A percentile compares a stretch with the other conserved stretches of the same genome.
Evolutionary conservation across 257 asterid genomes (phyloP).

Genomic region (Echium plantagineum): DNA sequence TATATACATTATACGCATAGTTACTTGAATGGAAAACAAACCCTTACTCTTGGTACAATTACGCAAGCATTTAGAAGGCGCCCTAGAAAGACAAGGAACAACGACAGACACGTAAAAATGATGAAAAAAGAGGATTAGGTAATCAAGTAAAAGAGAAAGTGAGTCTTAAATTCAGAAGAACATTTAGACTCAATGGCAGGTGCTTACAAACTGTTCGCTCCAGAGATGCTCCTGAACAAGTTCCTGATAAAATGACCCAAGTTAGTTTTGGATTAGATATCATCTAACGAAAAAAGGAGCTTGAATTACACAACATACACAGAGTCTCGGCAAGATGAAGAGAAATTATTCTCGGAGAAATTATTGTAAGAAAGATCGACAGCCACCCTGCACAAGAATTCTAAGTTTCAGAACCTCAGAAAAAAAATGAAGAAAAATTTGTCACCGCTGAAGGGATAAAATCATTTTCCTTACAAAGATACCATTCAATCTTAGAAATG

Average conservation of each 20-base stretch:
- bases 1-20: neutral
- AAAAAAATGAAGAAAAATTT: too few species aligned
- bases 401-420: neutral
- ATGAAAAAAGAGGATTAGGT: neutral
- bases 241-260: neutral
- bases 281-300: neutral
- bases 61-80: neutral
- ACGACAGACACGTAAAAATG: neutral
- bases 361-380: conserved; percentile 56
- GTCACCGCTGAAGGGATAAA: neutral
- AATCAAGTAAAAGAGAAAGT: neutral
- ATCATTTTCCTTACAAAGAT: too few species aligned
- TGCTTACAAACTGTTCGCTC: neutral
- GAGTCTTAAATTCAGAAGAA: neutral
- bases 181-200: neutral
- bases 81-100: conserved; percentile 1
- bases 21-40: conserved; percentile 5
- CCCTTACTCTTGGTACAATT: neutral
- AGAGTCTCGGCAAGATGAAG: conserved; percentile 16
- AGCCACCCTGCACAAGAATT: conserved; percentile 25
- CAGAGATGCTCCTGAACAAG: conserved; percentile 2
- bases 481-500: too few species aligned
- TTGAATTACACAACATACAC: neutral
- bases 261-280: neutral
- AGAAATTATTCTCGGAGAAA: conserved; percentile 24